These are phyloP conservation scores for Colletotrichum chrysophilum DNA, from an alignment of 2,329 filamentous ascomycete genomes.

Conservation along the genomic window DNA sequence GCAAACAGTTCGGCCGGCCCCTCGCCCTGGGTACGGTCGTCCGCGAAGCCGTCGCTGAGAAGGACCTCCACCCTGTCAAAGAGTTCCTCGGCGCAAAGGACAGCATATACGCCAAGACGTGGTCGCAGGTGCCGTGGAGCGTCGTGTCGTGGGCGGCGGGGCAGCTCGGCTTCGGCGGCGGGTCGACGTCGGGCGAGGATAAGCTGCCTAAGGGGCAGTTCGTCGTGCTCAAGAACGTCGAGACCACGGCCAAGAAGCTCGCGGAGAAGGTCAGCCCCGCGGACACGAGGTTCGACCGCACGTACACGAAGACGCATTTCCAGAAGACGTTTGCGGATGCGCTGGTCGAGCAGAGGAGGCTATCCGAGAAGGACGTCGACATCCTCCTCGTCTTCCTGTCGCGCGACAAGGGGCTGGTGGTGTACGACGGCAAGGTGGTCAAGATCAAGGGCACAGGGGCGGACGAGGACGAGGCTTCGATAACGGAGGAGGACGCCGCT, in stretches of 20 bases:
- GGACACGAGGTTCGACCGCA: conserved; percentile 63
- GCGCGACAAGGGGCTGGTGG: conserved; percentile 66
- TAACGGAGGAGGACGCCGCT: conserved; percentile 80
- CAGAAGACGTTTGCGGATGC: conserved; percentile 59
- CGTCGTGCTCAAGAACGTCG: conserved; percentile 68
- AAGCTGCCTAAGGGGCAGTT: conserved; percentile 66
- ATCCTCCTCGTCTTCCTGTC: conserved; percentile 73
- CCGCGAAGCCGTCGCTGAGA: conserved; percentile 71
- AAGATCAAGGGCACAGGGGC: conserved; percentile 68
- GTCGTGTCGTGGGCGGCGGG: conserved; percentile 78
- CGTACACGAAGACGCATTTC: conserved; percentile 73
- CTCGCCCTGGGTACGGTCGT: conserved; percentile 81
- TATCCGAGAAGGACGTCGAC: conserved; percentile 71
- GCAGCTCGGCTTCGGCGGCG: conserved; percentile 68
- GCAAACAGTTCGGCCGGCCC: conserved; percentile 79
- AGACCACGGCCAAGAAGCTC: conserved; percentile 63
- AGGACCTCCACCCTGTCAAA: conserved; percentile 72
- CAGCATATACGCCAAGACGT: conserved; percentile 72
- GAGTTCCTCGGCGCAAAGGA: conserved; percentile 70
- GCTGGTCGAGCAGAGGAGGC: conserved; percentile 50
- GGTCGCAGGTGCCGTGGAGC: conserved; percentile 72
- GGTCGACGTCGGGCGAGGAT: conserved; percentile 48
- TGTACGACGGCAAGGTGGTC: conserved; percentile 71
- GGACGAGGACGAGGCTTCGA: conserved; percentile 45
- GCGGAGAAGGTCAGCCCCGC: conserved; percentile 41